phyloP scores from a whole-genome alignment of 345 rosid genomes.

The Pistacia vera region DNA sequence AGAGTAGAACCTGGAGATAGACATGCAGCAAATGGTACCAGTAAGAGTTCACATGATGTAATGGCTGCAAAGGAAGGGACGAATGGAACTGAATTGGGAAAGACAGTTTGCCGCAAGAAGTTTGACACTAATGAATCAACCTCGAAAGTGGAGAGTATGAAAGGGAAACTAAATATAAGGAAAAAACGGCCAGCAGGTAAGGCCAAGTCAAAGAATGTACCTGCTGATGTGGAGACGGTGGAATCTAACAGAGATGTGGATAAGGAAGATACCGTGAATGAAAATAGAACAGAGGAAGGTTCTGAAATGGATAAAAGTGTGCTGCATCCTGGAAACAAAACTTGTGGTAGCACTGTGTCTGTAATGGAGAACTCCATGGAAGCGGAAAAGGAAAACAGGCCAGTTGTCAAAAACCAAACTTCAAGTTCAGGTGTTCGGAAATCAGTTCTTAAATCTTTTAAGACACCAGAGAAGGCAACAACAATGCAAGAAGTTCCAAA shows the following conservation, averaged over 20 bases:
- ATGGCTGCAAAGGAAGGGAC: slow-evolving; percentile 23
- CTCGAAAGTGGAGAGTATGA: slow-evolving; percentile 20
- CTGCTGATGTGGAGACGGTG: slow-evolving; percentile 19
- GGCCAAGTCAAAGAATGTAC: slow-evolving; percentile 28
- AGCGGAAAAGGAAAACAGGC: slow-evolving; percentile 44
- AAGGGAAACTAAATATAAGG: slow-evolving; percentile 23
- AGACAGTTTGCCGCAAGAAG: slow-evolving; percentile 23
- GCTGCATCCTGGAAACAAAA: slow-evolving; percentile 15
- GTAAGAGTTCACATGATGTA: slow-evolving; percentile 10
- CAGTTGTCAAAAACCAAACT: slow-evolving; percentile 30
- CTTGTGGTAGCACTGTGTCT: slow-evolving; percentile 16
- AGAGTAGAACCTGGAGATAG: slow-evolving; percentile 20
- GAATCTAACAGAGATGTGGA: slow-evolving; percentile 28
- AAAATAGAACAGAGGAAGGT: slow-evolving; percentile 26
- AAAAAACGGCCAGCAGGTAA: slow-evolving; percentile 34
- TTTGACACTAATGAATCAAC: slow-evolving; percentile 22
- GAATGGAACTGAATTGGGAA: slow-evolving; percentile 23
- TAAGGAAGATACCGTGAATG: slow-evolving; percentile 11
- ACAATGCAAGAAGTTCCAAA: slow-evolving; percentile 21
- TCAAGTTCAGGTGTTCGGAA: slow-evolving; percentile 22
- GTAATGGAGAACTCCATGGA: slow-evolving; percentile 24
- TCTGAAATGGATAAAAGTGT: slow-evolving; percentile 22
- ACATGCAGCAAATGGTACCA: slow-evolving; percentile 14
- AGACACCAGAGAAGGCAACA: slow-evolving; percentile 22
- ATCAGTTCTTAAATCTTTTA: slow-evolving; percentile 29